phyloP scores from a whole-genome alignment of 306 rosid species.

The Casuarina glauca region DNA sequence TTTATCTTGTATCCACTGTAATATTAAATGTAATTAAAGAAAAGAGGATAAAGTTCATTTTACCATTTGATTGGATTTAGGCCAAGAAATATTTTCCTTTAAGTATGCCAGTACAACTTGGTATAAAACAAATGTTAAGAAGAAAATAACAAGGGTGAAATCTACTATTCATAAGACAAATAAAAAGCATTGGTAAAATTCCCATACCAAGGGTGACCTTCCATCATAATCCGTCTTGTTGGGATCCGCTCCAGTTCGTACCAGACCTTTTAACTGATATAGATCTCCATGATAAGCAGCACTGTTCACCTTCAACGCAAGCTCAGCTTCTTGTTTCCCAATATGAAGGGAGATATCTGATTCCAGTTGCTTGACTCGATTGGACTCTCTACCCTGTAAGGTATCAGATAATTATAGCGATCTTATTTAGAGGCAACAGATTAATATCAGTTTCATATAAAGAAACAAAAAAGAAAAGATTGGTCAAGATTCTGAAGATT shows the following conservation, averaged over 20 bases:
- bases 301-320: conserved; percentile 84
- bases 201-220: conserved; percentile 87
- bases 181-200: conserved; percentile 11
- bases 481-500: background rate
- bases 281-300: conserved; percentile 81
- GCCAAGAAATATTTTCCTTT: background rate
- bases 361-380: conserved; percentile 74
- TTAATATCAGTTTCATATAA: conserved; percentile 8
- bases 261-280: conserved; percentile 67
- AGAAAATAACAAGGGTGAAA: conserved; percentile 6
- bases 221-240: conserved; percentile 96
- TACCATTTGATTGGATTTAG: background rate
- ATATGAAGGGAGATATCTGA: conserved; percentile 90
- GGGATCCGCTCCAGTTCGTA: conserved; percentile 94
- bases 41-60: background rate
- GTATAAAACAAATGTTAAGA: conserved; percentile 5
- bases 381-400: conserved; percentile 64
- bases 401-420: conserved; percentile 2
- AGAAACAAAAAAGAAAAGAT: background rate
- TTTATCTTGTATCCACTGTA: background rate
- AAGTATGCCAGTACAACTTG: background rate
- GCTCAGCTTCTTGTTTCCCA: conserved; percentile 93
- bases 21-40: background rate
- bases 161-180: conserved; percentile 21
- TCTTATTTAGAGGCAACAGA: conserved; percentile 7